phyloP scores from a whole-genome alignment of 257 asterid genomes.

The Fraxinus excelsior region DNA sequence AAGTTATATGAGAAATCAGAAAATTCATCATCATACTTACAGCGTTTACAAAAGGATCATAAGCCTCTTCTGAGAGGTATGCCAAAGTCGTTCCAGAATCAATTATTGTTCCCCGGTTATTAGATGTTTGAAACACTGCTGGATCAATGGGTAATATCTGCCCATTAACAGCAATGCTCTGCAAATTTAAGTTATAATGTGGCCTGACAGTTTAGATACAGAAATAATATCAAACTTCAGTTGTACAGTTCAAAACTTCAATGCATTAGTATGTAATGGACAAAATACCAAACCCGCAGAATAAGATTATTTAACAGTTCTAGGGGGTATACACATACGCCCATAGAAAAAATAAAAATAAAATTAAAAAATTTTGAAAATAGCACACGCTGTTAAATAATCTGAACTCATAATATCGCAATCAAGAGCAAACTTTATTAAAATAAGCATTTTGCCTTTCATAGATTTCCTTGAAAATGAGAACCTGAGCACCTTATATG shows the following conservation, averaged over 20 bases:
- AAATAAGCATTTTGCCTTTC: no score
- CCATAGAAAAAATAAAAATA: no score
- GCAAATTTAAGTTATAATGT: slow-evolving; percentile 85
- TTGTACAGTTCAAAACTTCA: not conserved
- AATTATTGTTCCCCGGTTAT: slow-evolving; percentile 80
- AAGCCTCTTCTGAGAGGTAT: slow-evolving; percentile 87
- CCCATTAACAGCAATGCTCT: slow-evolving; percentile 85
- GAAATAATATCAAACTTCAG: slow-evolving; percentile 1
- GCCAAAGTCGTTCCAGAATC: slow-evolving; percentile 98
- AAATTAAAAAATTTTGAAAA: no score
- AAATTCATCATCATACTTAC: slow-evolving; percentile 43
- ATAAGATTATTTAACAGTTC: no score
- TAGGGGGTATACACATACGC: no score
- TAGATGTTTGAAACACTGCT: slow-evolving; percentile 70
- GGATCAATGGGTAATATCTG: slow-evolving; percentile 69
- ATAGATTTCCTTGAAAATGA: no score
- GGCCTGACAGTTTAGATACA: slow-evolving; percentile 55
- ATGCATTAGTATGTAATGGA: not conserved
- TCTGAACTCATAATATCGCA: no score
- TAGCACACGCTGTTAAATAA: no score
- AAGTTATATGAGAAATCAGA: not conserved
- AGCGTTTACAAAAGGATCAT: slow-evolving; percentile 73
- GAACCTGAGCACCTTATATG: not conserved
- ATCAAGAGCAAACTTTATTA: no score
- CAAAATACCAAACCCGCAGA: not conserved